Base-by-base conservation (phyloP, 441 rosid genomes). In the Adansonia gregorii region DNA sequence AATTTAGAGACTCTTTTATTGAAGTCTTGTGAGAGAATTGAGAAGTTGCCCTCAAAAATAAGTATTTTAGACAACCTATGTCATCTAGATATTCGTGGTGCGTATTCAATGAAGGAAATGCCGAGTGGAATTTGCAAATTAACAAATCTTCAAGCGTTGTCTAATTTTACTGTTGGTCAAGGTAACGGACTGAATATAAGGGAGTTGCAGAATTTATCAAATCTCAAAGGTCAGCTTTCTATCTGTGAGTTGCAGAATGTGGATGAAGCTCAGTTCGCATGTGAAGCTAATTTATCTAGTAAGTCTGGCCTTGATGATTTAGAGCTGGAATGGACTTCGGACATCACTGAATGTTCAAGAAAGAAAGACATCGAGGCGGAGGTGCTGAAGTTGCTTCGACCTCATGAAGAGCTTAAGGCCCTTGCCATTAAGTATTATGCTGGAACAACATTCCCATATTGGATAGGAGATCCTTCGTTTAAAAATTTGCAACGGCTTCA, bases 381-480 rank as follows among this genome's bases (percentile, higher is more conserved):
- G 1, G 72, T 80, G n/a, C 56, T 80, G 17, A 19, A 55, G 15
- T 35, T 10, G n/a, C 61, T 76, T 22, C 56, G 45, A n/a, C 83
- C 82, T 31, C 58, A 71, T 51, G 10, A 43, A 24, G 65, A 63
- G 10, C 55, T 76, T 58, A 75, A 52, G 19, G 54, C 45, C 5
- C 76, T 80, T 43, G 52, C 11, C 48, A 76, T 75, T 52, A 14
- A n/a, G n/a, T 69, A 20, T 22, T 80, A 69, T 51, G 54, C 46
- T 49, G 79, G 82, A 63, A 39, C 8, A 1, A 22, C 8, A 8
- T 71, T 80, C n/a, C 82, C 79, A 22, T 2, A 31, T 60, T 80
- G 82, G 82, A 3, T 75, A 12, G 79, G 63, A 15, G 49, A 17
- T 39, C 66, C 58, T 54, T 76, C 72, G 1, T 75, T 70, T 48